Evolutionary conservation across 2,329 filamentous ascomycete species (phyloP), one percentile per base, ranked within the genome.

Genomic region (Botryotinia narcissicola): DNA sequence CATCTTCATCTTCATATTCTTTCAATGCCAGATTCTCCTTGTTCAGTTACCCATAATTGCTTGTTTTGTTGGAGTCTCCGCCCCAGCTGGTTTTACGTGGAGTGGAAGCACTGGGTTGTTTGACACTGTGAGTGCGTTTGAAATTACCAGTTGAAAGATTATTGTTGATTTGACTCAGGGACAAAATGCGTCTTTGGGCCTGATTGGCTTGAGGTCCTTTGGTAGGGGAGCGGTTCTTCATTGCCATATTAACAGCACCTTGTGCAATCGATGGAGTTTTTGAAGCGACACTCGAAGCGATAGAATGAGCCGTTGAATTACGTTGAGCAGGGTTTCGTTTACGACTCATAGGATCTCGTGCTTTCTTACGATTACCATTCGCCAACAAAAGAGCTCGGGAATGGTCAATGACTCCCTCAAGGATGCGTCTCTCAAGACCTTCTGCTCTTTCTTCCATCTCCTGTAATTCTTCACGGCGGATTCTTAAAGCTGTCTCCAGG

Each of bases 391-490:
- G 87, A 40, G 95, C 91, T 10, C 95, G 92, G 32, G 95, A 98
- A 81, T 98, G 95, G 78, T 98, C 95, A 84, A 99, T 97, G 75
- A 98, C 93, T 40, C 95, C 95, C 77, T 98, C 95, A 46, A 99
- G 85, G 77, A 99, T 97, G 40, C 96, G 91, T 70, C 95, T 92
- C 84, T 99, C 96, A 37, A 99, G 86, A 5, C 90, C 89, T 81
- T 98, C 94, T 4, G 95, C 96, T 75, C 95, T 92, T 18, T 88
- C 86, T 81, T 98, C 95, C 93, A 99, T 98, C 40, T 92, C 88
- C 63, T 93, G 90, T 74, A 99, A 89, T 83, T 98, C 96, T 78
- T 98, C 95, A 62, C 93, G 92, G 72, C 96, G 92, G 73, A 98
- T 91, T 29, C 92, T 90, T 44, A 98, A 87, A 0, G 96, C 95